These are phyloP conservation scores for Panus rudis DNA, from an alignment of 768 basidiomycete genomes.

Conservation along the genomic window DNA sequence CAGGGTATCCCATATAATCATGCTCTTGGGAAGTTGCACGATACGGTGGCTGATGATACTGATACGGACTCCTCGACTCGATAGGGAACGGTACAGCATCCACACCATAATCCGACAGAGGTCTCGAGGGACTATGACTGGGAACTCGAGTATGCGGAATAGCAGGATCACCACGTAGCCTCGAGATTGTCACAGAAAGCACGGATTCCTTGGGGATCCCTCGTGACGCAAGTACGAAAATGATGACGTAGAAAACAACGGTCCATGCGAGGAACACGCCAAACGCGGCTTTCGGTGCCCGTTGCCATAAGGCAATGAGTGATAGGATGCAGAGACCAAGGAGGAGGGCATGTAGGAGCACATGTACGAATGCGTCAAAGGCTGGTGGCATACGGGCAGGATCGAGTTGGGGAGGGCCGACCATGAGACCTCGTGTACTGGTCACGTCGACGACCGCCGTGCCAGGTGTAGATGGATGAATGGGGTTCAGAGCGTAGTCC, in stretches of 20 bases:
- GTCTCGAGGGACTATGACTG: conserved; percentile 32
- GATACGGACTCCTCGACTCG: conserved; percentile 50
- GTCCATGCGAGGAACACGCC: conserved; percentile 60
- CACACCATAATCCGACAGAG: conserved; percentile 32
- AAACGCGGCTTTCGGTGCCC: conserved; percentile 49
- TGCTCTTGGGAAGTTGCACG: conserved; percentile 40
- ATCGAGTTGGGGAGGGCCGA: conserved; percentile 17
- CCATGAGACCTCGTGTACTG: conserved; percentile 33
- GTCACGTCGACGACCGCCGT: conserved; percentile 38
- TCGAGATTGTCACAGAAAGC: conserved; percentile 41
- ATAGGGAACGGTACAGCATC: conserved; percentile 40
- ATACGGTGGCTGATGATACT: conserved; percentile 60
- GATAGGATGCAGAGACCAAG: conserved; percentile 52
- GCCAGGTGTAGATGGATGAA: conserved; percentile 45
- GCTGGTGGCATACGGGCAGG: conserved; percentile 30
- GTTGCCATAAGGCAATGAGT: conserved; percentile 52
- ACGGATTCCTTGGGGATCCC: conserved; percentile 52
- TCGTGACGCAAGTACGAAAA: conserved; percentile 51
- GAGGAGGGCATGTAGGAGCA: conserved; percentile 50
- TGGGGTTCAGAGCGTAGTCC: conserved; percentile 58
- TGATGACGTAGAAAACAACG: conserved; percentile 45
- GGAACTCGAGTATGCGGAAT: conserved; percentile 19
- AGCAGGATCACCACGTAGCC: conserved; percentile 32
- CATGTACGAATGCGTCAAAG: conserved; percentile 36
- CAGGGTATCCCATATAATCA: conserved; percentile 28